Evolutionary conservation across 1,284 basidiomycete species (phyloP).

Genomic region (Cryptococcus jaspeensis): DNA sequence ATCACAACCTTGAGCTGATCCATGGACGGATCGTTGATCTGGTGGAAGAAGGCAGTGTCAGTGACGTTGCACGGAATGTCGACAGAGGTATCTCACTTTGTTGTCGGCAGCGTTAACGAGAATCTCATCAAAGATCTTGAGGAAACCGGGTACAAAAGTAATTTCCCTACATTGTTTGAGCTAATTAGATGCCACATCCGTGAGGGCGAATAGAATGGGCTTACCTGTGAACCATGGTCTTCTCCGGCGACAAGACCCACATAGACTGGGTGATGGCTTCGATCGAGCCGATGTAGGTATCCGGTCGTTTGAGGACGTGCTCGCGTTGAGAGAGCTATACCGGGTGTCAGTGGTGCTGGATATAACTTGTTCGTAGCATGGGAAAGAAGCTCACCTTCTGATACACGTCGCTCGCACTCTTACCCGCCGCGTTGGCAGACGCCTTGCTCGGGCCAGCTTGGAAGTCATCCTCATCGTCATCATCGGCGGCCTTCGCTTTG

Average conservation of each 20-base stretch:
- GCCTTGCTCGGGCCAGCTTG: constrained; percentile 42
- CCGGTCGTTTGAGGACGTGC: constrained; percentile 93
- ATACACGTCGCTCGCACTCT: constrained; percentile 89
- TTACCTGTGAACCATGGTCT: constrained; percentile 70
- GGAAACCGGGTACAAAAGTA: constrained; percentile 94
- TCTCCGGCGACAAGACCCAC: constrained; percentile 87
- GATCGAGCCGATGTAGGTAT: constrained; percentile 96
- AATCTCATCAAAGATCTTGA: constrained; percentile 99
- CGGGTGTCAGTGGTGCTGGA: constrained; percentile 6
- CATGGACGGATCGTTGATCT: constrained; percentile 90
- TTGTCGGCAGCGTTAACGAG: constrained; percentile 99
- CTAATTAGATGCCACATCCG: not conserved
- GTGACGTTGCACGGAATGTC: not conserved
- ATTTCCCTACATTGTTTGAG: constrained; percentile 58
- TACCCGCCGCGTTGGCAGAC: constrained; percentile 57
- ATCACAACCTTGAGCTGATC: constrained; percentile 84
- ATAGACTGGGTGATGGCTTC: constrained; percentile 79
- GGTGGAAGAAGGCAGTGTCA: not conserved
- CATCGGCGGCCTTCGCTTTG: constrained; percentile 19
- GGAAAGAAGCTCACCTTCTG: constrained; percentile 65
- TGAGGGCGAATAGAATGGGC: constrained; percentile 10
- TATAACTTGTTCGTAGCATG: not conserved
- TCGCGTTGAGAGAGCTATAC: constrained; percentile 88
- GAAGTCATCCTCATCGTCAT: constrained; percentile 27
- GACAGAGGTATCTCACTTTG: constrained; percentile 63